Percentiles rank a stretch among this genome's conserved stretches.
Conservation (phyloP, 1,284 basidiomycete genomes). For the Austropuccinia psidii region DNA sequence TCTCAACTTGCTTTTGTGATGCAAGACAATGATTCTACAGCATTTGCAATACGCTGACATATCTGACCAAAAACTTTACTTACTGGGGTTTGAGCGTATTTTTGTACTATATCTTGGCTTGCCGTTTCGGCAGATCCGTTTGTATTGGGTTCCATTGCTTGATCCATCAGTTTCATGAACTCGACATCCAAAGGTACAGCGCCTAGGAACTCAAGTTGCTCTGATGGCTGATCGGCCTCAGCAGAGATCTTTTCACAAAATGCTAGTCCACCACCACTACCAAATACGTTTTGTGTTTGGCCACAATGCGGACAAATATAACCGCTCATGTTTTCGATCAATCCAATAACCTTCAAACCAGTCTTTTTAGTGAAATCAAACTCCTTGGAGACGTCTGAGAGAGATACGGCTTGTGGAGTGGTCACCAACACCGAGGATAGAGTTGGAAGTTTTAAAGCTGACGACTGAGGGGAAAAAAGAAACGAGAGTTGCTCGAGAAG, state of each 20-base stretch:
- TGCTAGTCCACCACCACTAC: slow-evolving; percentile 80
- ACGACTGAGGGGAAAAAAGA: slow-evolving; percentile 36
- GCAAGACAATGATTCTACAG: not conserved
- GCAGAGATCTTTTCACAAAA: slow-evolving; percentile 40
- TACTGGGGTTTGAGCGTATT: not conserved
- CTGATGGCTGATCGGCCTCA: slow-evolving; percentile 38
- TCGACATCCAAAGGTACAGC: slow-evolving; percentile 88
- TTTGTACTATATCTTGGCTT: not conserved
- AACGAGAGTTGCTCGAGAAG: slow-evolving; percentile 84
- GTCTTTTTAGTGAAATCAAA: slow-evolving; percentile 67
- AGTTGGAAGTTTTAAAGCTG: slow-evolving; percentile 38
- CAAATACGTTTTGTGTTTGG: slow-evolving; percentile 90
- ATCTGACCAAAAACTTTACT: not conserved
- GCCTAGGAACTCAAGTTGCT: slow-evolving; percentile 67
- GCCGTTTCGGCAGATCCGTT: not conserved
- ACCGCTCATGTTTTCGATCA: slow-evolving; percentile 98
- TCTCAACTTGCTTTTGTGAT: too few species aligned
- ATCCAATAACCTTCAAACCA: slow-evolving; percentile 77
- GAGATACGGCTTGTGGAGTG: slow-evolving; percentile 91
- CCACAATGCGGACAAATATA: slow-evolving; percentile 80
- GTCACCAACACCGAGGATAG: slow-evolving; percentile 80
- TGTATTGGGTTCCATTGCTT: slow-evolving; percentile 48
- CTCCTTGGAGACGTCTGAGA: slow-evolving; percentile 91
- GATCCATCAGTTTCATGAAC: slow-evolving; percentile 78
- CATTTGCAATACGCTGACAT: not conserved